Percentiles rank a stretch among this genome's conserved stretches.
Conservation (phyloP, 768 basidiomycete genomes). For the Xanthoconium stramineum region DNA sequence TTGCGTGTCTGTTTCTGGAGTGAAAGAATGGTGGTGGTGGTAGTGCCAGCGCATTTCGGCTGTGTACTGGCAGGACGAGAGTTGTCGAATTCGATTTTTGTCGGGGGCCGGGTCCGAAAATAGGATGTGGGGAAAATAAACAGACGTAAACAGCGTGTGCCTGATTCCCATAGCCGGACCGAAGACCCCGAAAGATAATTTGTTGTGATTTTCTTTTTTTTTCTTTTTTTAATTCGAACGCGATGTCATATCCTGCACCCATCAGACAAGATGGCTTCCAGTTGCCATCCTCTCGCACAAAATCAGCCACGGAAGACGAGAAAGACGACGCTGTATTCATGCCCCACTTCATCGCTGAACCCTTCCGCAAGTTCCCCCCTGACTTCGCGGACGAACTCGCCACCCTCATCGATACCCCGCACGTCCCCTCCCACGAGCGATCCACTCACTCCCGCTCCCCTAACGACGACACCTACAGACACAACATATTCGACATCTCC, state of each 20-base stretch:
- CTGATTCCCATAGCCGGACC: slow-evolving; percentile 33
- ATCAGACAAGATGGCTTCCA: slow-evolving; percentile 77
- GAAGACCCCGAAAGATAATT: slow-evolving; percentile 28
- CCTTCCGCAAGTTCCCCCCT: slow-evolving; percentile 52
- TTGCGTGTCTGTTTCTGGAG: slow-evolving; percentile 1
- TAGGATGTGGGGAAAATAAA: slow-evolving; percentile 25
- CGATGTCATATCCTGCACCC: slow-evolving; percentile 30
- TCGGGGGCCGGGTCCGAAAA: slow-evolving; percentile 21
- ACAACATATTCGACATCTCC: slow-evolving; percentile 65
- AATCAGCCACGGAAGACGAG: slow-evolving; percentile 29
- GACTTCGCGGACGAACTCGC: slow-evolving; percentile 73
- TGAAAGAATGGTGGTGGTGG: not conserved
- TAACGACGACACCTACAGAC: slow-evolving; percentile 42
- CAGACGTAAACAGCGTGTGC: slow-evolving; percentile 14
- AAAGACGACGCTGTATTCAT: slow-evolving; percentile 39
- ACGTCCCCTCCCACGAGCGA: slow-evolving; percentile 38
- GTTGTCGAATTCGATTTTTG: slow-evolving; percentile 6
- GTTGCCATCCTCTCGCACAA: slow-evolving; percentile 42
- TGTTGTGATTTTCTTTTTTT: not conserved
- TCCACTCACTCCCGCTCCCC: slow-evolving; percentile 41
- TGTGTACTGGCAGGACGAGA: not conserved
- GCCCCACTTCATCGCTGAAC: slow-evolving; percentile 49
- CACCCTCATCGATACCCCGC: slow-evolving; percentile 45
- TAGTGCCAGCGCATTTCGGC: no score
- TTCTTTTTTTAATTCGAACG: not conserved